Percentiles rank a stretch among this genome's conserved stretches.
phyloP scores from a whole-genome alignment of 805 yeast species.

The Wickerhamiella azyma region DNA sequence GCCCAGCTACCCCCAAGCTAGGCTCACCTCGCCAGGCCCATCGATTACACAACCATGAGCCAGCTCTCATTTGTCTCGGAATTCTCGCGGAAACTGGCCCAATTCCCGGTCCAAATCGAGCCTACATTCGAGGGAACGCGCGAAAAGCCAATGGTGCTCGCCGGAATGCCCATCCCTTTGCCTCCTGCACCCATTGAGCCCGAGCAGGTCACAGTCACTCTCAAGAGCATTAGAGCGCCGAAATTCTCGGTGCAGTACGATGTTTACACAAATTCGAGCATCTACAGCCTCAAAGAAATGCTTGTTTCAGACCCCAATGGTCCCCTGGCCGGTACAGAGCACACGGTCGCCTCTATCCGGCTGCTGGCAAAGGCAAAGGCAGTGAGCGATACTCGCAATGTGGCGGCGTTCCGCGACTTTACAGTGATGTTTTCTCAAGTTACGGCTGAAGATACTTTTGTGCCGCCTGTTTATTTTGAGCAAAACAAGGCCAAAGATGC shows the following conservation, averaged over 20 bases:
- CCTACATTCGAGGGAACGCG: constrained; percentile 10
- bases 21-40: not conserved
- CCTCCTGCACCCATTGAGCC: not conserved
- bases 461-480: constrained; percentile 15
- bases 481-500: not conserved
- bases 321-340: constrained; percentile 13
- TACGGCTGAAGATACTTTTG: constrained; percentile 10
- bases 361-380: constrained; percentile 17
- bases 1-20: too few relatives aligned
- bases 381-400: constrained; percentile 15
- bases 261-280: constrained; percentile 16
- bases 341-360: constrained; percentile 11
- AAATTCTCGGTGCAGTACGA: constrained; percentile 35
- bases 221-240: constrained; percentile 64
- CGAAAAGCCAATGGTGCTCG: constrained; percentile 3
- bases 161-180: constrained; percentile 4
- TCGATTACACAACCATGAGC: constrained; percentile 1
- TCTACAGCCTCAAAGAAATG: constrained; percentile 22
- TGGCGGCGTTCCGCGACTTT: constrained; percentile 16
- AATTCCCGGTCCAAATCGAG: constrained; percentile 1
- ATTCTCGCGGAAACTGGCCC: constrained; percentile 1
- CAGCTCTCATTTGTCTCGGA: constrained; percentile 1
- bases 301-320: constrained; percentile 21
- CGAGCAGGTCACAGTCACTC: constrained; percentile 20
- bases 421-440: constrained; percentile 15